Evolutionary conservation across 768 basidiomycete species (phyloP).

Genomic region (Tylopilus rubrobrunneus): DNA sequence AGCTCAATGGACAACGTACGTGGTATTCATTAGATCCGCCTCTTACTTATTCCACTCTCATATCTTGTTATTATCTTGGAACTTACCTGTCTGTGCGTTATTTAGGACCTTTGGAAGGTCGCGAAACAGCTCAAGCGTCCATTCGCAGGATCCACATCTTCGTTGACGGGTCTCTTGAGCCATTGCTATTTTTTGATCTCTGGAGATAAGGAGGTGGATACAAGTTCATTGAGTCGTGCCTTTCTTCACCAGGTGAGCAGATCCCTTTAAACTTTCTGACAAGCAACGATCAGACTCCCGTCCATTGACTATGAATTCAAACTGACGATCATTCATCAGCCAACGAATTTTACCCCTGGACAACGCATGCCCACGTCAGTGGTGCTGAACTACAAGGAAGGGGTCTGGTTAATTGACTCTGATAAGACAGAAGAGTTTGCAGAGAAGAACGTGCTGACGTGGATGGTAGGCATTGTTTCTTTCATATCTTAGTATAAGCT

Average conservation of each 20-base stretch:
- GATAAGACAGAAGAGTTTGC: constrained; percentile 38
- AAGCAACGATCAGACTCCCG: too few species aligned
- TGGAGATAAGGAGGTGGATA: constrained; percentile 62
- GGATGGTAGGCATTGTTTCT: constrained; percentile 50
- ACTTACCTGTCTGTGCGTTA: not conserved
- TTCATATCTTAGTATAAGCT: not conserved
- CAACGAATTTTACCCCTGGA: constrained; percentile 66
- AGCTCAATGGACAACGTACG: constrained; percentile 74
- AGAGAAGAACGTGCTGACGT: constrained; percentile 69
- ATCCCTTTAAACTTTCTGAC: not conserved
- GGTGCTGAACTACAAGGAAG: constrained; percentile 58
- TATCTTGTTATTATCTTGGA: not conserved
- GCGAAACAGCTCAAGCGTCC: constrained; percentile 53
- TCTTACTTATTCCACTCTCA: not conserved
- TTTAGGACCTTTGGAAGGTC: constrained; percentile 61
- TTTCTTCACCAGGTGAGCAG: constrained; percentile 54
- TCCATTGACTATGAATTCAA: not conserved
- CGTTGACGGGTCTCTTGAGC: constrained; percentile 74
- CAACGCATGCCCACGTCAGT: constrained; percentile 76
- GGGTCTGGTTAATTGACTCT: constrained; percentile 65
- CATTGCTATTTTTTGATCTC: constrained; percentile 90
- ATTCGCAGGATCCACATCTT: constrained; percentile 89
- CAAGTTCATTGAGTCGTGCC: constrained; percentile 50
- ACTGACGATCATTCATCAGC: constrained; percentile 35
- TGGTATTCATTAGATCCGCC: not conserved